phyloP scores from a whole-genome alignment of 108 stramenopile species.

The Schizochytrium sp. region DNA sequence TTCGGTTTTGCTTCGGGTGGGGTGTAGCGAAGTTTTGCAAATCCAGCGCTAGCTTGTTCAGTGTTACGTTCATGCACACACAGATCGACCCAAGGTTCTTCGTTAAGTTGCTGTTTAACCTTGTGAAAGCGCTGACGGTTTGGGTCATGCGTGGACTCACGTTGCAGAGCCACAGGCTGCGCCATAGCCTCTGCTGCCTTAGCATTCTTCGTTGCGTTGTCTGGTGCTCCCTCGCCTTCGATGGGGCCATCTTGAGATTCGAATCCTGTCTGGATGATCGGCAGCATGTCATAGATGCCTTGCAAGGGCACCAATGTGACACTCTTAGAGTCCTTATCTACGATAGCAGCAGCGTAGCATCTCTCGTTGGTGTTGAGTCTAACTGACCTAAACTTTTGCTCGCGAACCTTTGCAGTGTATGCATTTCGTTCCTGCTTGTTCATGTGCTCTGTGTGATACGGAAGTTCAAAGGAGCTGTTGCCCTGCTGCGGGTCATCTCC shows the following conservation, averaged over 20 bases:
- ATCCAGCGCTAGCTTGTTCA: not conserved
- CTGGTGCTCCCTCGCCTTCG: constrained; percentile 1
- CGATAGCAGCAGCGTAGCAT: not conserved
- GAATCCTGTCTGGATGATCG: constrained; percentile 49
- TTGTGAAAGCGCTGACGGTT: constrained; percentile 52
- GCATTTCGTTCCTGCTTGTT: not conserved
- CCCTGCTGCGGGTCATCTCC: constrained; percentile 44
- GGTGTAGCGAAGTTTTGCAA: not conserved
- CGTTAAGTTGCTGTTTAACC: constrained; percentile 13
- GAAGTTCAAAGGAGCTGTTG: not conserved
- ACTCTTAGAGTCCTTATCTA: not conserved
- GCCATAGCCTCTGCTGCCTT: not conserved
- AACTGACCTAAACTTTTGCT: constrained; percentile 12
- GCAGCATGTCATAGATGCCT: constrained; percentile 50
- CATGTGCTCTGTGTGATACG: constrained; percentile 5
- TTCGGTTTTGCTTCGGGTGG: not conserved
- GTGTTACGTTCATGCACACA: not conserved
- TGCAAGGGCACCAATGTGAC: not conserved
- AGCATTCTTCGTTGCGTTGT: not conserved
- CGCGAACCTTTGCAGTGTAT: constrained; percentile 30
- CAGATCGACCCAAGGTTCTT: constrained; percentile 14
- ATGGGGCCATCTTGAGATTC: constrained; percentile 17
- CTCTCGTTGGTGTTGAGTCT: constrained; percentile 25
- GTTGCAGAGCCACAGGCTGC: not conserved
- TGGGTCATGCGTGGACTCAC: not conserved